Conservation (phyloP, 805 yeast species). For the Trichomonascus vanleenenianus region DNA sequence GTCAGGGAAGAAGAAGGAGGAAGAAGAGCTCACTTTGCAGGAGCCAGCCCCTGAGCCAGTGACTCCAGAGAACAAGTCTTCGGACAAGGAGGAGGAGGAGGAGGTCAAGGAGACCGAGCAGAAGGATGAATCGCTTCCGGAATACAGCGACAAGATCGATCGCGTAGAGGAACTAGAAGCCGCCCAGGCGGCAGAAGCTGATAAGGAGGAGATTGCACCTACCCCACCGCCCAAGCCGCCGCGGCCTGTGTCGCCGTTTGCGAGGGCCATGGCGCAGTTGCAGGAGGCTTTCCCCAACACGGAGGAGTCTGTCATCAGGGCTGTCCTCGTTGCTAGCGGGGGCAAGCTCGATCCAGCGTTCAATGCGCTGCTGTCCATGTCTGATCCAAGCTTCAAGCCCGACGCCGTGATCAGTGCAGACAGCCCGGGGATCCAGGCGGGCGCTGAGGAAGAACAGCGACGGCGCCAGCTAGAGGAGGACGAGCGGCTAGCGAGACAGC, state of each 20-base stretch:
- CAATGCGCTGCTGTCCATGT: constrained; percentile 71
- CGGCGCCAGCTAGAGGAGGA: constrained; percentile 55
- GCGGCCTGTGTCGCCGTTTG: constrained; percentile 57
- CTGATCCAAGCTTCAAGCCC: constrained; percentile 40
- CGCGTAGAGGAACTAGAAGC: constrained; percentile 1
- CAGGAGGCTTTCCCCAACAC: constrained; percentile 79
- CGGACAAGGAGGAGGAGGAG: constrained; percentile 1
- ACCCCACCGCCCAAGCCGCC: constrained; percentile 40
- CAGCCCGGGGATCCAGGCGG: constrained; percentile 12
- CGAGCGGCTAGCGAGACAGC: constrained; percentile 71
- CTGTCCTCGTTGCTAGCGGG: constrained; percentile 77
- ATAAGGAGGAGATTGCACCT: constrained; percentile 7
- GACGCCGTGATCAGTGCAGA: constrained; percentile 16
- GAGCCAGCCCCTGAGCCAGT: constrained; percentile 4
- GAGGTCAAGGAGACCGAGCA: constrained; percentile 2
- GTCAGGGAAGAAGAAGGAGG: no score
- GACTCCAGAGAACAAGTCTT: background rate
- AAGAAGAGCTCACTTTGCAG: constrained; percentile 7
- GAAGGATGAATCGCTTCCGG: constrained; percentile 2
- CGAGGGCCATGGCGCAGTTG: constrained; percentile 49
- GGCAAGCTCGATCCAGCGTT: constrained; percentile 82
- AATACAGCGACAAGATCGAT: constrained; percentile 1
- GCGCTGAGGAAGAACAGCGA: constrained; percentile 26
- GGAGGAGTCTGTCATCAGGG: constrained; percentile 63
- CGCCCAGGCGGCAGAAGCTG: constrained; percentile 3